Evolutionary conservation across 257 asterid genomes (phyloP), one percentile per base, ranked within the genome.

Genomic region (Solanum pinnatisectum): DNA sequence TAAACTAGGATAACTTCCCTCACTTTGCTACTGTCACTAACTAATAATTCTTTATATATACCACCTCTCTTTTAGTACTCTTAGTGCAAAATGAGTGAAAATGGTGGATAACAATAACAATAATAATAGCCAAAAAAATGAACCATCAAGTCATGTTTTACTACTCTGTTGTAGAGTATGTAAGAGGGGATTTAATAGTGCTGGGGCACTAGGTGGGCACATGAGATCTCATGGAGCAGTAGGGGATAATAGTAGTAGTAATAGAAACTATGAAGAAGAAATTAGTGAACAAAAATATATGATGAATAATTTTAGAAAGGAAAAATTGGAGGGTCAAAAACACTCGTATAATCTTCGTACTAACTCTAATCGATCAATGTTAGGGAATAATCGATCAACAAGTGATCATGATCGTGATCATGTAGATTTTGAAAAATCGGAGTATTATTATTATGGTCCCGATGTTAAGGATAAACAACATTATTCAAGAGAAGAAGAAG

Each of bases 301-400:
- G 68, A 63, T 65, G 13, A 65, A 46, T 39, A 83, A 42, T 25
- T n/a, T 60, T n/a, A n/a, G 33, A 65, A 87, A 52, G 77, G 89
- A 56, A 81, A 90, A 88, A 87, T 14, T 63, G 4, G 89, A 84
- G 22, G 88, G 86, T 35, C 90, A 74, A 87, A 91, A 90, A 79
- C 96, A 93, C 27, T 92, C 95, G 0, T 95, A 94, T 74, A 91
- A 92, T 20, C 94, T 96, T 5, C 95, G 98, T 1, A 88, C 94
- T 4, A 94, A 92, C 82, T 52, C 93, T 3, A 89, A 92, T 8
- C 92, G 94, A 10, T 86, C 84, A 39, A 10, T 74, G 82, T 10
- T 83, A 8, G 89, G 91, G 13, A 84, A 32, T 71, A 32, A 87
- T 32, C 84, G 83, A 8, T 74, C 82, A 20, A 44, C 22, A 7